phyloP scores from a whole-genome alignment of 768 basidiomycete genomes.

The Leccinum variicolor region DNA sequence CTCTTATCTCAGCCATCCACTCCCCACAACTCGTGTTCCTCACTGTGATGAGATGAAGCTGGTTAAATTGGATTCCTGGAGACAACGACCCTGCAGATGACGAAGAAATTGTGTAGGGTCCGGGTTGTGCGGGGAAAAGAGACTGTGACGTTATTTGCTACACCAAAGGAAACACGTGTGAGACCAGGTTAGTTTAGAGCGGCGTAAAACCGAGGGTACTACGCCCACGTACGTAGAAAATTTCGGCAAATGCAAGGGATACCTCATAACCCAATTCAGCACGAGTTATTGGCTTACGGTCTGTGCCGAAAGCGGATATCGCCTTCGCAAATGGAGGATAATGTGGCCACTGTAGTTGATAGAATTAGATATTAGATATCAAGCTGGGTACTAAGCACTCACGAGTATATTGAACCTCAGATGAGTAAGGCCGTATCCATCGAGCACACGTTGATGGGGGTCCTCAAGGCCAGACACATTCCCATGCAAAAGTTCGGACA shows the following conservation, averaged over 20 bases:
- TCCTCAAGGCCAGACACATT: conserved; percentile 19
- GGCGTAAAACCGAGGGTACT: not conserved
- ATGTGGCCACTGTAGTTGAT: conserved; percentile 22
- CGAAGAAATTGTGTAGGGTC: conserved; percentile 19
- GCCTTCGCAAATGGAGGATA: conserved; percentile 23
- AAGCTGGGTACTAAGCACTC: not conserved
- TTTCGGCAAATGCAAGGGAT: conserved; percentile 28
- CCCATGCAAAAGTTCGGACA: conserved; percentile 23
- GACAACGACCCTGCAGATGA: conserved; percentile 5
- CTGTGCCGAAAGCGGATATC: conserved; percentile 21
- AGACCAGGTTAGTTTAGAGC: not conserved
- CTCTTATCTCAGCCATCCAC: conserved; percentile 27
- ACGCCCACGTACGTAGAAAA: conserved; percentile 25
- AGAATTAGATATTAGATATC: not conserved
- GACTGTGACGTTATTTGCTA: conserved; percentile 20
- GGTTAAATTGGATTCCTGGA: conserved; percentile 21
- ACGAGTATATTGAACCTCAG: conserved; percentile 24
- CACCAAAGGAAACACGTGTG: not conserved
- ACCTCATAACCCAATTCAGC: conserved; percentile 26
- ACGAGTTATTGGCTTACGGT: conserved; percentile 19
- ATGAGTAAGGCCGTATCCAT: conserved; percentile 15
- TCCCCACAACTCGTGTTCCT: conserved; percentile 27
- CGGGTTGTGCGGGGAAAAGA: conserved; percentile 9
- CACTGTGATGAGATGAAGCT: conserved; percentile 23
- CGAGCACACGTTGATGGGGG: conserved; percentile 18